Base-by-base conservation (phyloP, 2,329 filamentous ascomycete genomes). In the Bisporella sp. region DNA sequence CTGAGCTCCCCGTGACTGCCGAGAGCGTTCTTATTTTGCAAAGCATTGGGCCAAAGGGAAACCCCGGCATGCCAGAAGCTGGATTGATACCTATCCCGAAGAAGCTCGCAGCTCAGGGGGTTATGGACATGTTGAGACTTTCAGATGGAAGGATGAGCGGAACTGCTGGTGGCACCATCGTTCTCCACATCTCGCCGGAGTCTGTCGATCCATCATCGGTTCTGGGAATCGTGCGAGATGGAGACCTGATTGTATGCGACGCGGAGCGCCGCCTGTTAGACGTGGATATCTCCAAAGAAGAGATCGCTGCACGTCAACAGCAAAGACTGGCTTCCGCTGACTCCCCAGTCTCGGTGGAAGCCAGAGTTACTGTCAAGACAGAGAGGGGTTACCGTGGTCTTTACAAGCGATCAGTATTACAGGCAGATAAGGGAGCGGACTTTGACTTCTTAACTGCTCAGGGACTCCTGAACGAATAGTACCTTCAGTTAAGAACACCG, bases 111-210 rank as follows among this genome's bases (percentile, higher is more conserved):
- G 61, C 60, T 2, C 60, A 68, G 49, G 75, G 75, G 0, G 72
- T 78, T 1, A 68, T 65, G 30, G 75, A 78, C 56, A 78, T 79
- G 75, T 58, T 79, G 31, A 66, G 76, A 1, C 60, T 79, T 4
- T 74, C 71, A 0, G 76, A 80, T 62, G 76, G 76, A 1, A 65
- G 76, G 28, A 79, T 79, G 74, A 73, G 69, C 31, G 76, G 76
- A 0, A 79, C 76, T 4, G 76, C 76, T 2, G 76, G 76, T 0
- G 76, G 76, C 4, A 78, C 75, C 0, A 75, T 79, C 21, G 66
- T 76, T 2, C 62, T 79, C 28, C 76, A 79, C 55, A 69, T 79
- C 31, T 75, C 72, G 4, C 77, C 76, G 0, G 76, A 80, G 57
- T 68, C 73, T 5, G 73, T 68, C 1, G 56, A 76, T 8, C 66